Evolutionary conservation across 2,329 filamentous ascomycete genomes (phyloP).

Genomic region (Fusarium sp.): DNA sequence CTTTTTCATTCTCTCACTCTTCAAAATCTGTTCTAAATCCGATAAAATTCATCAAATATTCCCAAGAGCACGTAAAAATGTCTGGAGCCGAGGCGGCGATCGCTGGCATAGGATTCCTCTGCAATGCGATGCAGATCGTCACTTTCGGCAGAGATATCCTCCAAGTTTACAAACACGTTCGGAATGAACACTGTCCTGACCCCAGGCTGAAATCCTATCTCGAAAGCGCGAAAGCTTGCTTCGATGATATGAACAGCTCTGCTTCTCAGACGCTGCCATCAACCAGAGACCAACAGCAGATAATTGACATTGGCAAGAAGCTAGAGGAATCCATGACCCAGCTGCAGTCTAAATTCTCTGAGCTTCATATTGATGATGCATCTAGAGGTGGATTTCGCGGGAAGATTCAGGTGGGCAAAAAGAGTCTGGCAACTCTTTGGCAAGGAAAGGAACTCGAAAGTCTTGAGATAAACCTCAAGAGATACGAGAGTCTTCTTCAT

Average conservation of each 20-base stretch:
- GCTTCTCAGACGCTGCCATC: background rate
- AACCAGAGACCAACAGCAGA: background rate
- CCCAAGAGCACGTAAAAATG: background rate
- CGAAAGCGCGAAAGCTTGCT: background rate
- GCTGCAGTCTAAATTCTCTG: background rate
- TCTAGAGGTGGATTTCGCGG: background rate
- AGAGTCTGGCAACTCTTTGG: fast-evolving
- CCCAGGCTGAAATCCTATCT: background rate
- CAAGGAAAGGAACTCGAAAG: background rate
- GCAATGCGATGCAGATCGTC: background rate
- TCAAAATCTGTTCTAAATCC: fast-evolving
- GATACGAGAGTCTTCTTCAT: background rate
- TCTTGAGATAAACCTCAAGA: background rate
- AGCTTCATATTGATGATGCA: background rate
- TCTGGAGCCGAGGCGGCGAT: background rate
- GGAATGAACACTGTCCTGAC: background rate
- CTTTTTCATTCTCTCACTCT: no score
- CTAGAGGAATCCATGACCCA: background rate
- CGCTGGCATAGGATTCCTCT: background rate
- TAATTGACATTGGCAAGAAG: background rate
- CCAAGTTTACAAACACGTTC: background rate
- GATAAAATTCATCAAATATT: background rate
- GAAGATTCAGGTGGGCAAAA: fast-evolving
- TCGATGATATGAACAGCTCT: background rate
- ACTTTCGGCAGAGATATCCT: background rate